These are phyloP conservation scores for Reticulascus tulasneorum DNA, from an alignment of 2,329 filamentous ascomycete species.

Conservation along the genomic window DNA sequence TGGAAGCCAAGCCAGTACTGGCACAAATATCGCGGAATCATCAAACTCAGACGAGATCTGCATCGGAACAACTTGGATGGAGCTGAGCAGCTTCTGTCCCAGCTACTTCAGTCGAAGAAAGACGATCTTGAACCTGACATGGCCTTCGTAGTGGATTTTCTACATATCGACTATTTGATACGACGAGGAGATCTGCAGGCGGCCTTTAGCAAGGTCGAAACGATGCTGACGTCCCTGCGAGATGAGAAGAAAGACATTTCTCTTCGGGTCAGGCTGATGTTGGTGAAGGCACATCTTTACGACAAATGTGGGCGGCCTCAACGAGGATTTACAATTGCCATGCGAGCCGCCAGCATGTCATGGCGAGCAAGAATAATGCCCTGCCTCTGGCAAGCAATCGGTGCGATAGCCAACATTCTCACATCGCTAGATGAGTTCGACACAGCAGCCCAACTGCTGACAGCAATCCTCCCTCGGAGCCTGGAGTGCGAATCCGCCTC, in stretches of 20 bases:
- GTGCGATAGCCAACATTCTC: constrained; percentile 64
- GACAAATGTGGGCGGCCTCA: constrained; percentile 65
- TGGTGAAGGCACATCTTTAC: constrained; percentile 69
- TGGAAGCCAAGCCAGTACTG: constrained; percentile 76
- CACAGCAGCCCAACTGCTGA: constrained; percentile 60
- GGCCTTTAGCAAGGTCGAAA: constrained; percentile 46
- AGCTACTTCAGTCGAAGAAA: constrained; percentile 47
- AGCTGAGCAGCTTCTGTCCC: constrained; percentile 45
- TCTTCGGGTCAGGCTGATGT: constrained; percentile 66
- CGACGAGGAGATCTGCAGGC: constrained; percentile 43
- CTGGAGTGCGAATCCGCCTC: constrained; percentile 65
- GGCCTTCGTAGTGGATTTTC: constrained; percentile 44
- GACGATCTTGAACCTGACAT: constrained; percentile 51
- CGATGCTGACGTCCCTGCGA: constrained; percentile 34
- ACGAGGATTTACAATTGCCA: constrained; percentile 70
- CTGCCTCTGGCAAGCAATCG: constrained; percentile 69
- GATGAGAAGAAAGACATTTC: constrained; percentile 52
- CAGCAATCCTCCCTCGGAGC: constrained; percentile 69
- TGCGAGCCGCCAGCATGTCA: constrained; percentile 71
- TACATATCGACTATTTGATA: constrained; percentile 49
- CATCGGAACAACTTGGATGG: constrained; percentile 50
- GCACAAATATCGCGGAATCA: constrained; percentile 61
- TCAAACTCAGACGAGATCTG: constrained; percentile 61
- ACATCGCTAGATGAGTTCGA: constrained; percentile 67
- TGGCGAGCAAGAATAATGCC: constrained; percentile 66